Conservation (phyloP, 345 rosid genomes). For the Citrus glauca region DNA sequence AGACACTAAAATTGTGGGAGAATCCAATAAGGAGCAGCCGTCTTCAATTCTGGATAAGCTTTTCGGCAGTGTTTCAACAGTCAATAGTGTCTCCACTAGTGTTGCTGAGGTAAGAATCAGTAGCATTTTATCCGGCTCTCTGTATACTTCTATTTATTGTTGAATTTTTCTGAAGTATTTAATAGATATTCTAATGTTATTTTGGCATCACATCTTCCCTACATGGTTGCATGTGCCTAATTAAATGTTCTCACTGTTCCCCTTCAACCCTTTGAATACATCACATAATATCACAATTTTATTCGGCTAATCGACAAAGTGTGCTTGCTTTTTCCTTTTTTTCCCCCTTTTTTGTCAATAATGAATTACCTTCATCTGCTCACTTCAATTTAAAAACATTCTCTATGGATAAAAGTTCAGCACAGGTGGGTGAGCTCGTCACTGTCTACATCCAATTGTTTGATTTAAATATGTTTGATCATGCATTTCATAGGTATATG, state of each 20-base stretch:
- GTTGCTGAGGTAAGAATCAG: constrained; percentile 41
- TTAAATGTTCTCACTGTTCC: background rate
- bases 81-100: constrained; percentile 41
- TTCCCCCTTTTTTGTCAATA: background rate
- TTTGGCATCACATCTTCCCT: background rate
- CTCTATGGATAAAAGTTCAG: background rate
- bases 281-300: background rate
- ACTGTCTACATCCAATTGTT: background rate
- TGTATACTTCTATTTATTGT: background rate
- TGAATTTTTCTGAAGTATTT: background rate
- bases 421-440: background rate
- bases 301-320: background rate
- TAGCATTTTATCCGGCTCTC: background rate
- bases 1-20: constrained; percentile 34
- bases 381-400: background rate
- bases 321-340: background rate
- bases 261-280: background rate
- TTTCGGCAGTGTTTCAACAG: constrained; percentile 54
- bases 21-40: constrained; percentile 32
- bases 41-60: constrained; percentile 77
- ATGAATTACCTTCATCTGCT: background rate
- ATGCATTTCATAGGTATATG: background rate
- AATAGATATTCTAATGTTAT: background rate
- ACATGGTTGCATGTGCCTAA: background rate
- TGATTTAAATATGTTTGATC: background rate